These are phyloP conservation scores for Penicillium sp. DNA, from an alignment of 2,329 filamentous ascomycete species.

Conservation along the genomic window DNA sequence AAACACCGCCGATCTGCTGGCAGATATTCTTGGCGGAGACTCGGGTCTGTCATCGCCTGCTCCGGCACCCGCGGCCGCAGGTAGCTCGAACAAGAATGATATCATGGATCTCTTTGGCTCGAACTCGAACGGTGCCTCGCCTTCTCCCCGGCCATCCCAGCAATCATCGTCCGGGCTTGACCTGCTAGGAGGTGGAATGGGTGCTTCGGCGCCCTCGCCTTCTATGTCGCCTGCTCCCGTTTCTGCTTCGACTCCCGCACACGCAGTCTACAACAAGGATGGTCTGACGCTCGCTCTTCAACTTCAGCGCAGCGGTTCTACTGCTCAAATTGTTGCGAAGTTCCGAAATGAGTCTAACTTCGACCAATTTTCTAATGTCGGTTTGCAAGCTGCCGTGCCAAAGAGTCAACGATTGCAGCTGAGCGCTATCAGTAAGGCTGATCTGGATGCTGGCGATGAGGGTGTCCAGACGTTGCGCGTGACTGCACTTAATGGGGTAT, in stretches of 20 bases:
- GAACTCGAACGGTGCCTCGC: slow-evolving; percentile 50
- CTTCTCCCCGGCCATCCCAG: slow-evolving; percentile 54
- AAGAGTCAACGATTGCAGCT: slow-evolving; percentile 95
- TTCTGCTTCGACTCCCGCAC: slow-evolving; percentile 52
- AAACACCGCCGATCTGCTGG: slow-evolving; percentile 84
- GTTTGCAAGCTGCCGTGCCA: slow-evolving; percentile 90
- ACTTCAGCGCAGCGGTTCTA: slow-evolving; percentile 71
- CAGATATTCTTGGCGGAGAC: slow-evolving; percentile 84
- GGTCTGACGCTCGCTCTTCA: slow-evolving; percentile 80
- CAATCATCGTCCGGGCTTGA: slow-evolving; percentile 47
- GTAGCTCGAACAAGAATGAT: slow-evolving; percentile 63
- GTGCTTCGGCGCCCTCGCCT: slow-evolving; percentile 35
- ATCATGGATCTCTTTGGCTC: slow-evolving; percentile 89
- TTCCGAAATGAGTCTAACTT: slow-evolving; percentile 79
- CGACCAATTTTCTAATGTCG: slow-evolving; percentile 71
- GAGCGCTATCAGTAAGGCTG: slow-evolving; percentile 81
- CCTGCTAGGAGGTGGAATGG: slow-evolving; percentile 49
- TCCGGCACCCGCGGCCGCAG: slow-evolving; percentile 58
- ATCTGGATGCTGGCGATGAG: slow-evolving; percentile 76
- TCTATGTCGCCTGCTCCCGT: slow-evolving; percentile 57
- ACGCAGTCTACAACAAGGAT: slow-evolving; percentile 85
- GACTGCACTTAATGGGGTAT: slow-evolving; percentile 82
- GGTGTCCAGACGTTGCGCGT: slow-evolving; percentile 92
- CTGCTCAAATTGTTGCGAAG: slow-evolving; percentile 78
- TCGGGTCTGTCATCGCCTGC: slow-evolving; percentile 60